Conservation (phyloP, 108 stramenopile species). For the Nitzschia sp. region DNA sequence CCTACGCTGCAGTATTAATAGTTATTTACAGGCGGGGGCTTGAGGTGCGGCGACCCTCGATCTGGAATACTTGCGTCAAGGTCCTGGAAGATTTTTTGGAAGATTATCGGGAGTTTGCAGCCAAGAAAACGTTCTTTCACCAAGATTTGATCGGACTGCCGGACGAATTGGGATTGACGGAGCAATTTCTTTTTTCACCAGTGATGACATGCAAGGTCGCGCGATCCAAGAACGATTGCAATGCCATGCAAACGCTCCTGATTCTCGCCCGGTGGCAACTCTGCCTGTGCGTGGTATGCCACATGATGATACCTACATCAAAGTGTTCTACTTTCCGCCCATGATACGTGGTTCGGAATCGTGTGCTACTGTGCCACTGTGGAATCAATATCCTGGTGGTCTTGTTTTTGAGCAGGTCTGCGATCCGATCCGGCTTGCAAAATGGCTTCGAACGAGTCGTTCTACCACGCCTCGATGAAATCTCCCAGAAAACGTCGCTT, state of each 20-base stretch:
- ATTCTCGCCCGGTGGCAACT: conserved; percentile 35
- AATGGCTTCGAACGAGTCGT: not conserved
- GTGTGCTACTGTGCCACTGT: too few species aligned
- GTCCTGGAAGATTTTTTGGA: conserved; percentile 48
- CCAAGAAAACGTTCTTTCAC: conserved; percentile 35
- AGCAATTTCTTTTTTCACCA: conserved; percentile 54
- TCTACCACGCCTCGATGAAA: too few species aligned
- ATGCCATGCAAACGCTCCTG: conserved; percentile 30
- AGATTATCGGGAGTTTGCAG: conserved; percentile 37
- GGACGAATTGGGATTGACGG: conserved; percentile 28
- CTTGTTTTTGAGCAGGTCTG: too few species aligned
- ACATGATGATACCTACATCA: conserved; percentile 89
- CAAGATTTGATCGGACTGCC: conserved; percentile 36
- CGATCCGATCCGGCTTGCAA: conserved; percentile 29
- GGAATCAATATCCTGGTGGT: too few species aligned
- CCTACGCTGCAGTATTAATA: not conserved
- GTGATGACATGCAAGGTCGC: conserved; percentile 48
- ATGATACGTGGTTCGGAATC: too few species aligned
- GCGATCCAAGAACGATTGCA: conserved; percentile 45
- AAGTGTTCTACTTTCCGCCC: conserved; percentile 89
- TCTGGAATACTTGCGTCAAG: conserved; percentile 34
- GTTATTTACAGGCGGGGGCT: conserved; percentile 17
- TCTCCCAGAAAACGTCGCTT: too few species aligned
- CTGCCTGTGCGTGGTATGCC: too few species aligned
- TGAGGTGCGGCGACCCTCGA: conserved; percentile 12